Percentiles rank a stretch among this genome's conserved stretches.
Evolutionary conservation across 192 early-diverging fungal species (phyloP).

Genomic region (Thamnidium elegans): DNA sequence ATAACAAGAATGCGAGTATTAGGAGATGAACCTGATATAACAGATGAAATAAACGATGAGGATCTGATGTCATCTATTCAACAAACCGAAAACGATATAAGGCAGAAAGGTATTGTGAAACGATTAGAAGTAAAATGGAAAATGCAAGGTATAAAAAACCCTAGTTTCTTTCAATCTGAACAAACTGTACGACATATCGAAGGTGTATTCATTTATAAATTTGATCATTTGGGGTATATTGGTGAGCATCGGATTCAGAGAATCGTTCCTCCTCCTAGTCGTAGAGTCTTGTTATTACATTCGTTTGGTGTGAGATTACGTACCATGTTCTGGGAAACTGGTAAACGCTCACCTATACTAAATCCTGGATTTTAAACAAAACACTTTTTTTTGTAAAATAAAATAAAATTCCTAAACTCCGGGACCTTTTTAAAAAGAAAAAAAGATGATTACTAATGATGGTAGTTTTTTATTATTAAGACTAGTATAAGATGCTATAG

Average conservation of each 20-base stretch:
- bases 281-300: constrained; percentile 38
- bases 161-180: constrained; percentile 22
- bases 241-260: constrained; percentile 50
- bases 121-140: constrained; percentile 47
- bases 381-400: not conserved
- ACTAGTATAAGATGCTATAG: not conserved
- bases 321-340: constrained; percentile 17
- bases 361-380: constrained; percentile 9
- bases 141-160: constrained; percentile 40
- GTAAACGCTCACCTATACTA: constrained; percentile 4
- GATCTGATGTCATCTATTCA: not conserved
- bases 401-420: not conserved
- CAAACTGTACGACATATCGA: constrained; percentile 32
- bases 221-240: constrained; percentile 41
- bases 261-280: constrained; percentile 47
- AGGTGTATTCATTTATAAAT: constrained; percentile 48
- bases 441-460: constrained; percentile 24
- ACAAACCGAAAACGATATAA: not conserved
- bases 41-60: not conserved
- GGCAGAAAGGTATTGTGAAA: constrained; percentile 16
- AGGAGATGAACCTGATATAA: constrained; percentile 12
- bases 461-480: constrained; percentile 37
- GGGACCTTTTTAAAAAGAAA: not conserved
- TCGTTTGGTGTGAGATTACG: constrained; percentile 30
- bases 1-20: constrained; percentile 43